Base-by-base conservation (phyloP, 768 basidiomycete species). In the Mycena galopus region DNA sequence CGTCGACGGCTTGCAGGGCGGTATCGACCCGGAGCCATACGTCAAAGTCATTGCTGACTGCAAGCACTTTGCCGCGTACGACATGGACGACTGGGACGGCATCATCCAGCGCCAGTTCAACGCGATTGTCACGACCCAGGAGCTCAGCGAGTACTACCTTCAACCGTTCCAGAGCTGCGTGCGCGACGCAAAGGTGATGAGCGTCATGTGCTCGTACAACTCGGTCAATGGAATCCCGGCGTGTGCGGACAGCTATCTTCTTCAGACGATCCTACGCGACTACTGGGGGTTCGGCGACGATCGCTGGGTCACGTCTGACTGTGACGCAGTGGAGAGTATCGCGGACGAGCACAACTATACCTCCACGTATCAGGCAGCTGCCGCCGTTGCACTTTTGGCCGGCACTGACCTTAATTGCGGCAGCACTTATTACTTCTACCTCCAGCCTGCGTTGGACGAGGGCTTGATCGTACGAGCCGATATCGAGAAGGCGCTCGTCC, bases 21-120 rank as follows among this genome's bases (percentile, higher is more conserved):
- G 89, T 4, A 81, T 90, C 44, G 87, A 89, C 75, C 88, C 89
- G 2, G 61, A 68, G 33, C 86, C 86, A 0, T 87, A 87, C 76
- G 84, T 84, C 78, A 89, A 89, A 76, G 81, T 90, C 71, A 82
- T 86, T 17, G 87, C 89, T 3, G 87, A 87, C 72, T 90, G 89
- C 83, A 90, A 90, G 78, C 89, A 91, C 77, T 90, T 84, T 73
- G 88, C 89, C 1, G 89, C 50, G 50, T 90, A 91, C 75, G 89
- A 91, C 71, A 72, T 90, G 47, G 90, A 90, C 67, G 80, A 87
- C 67, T 90, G 89, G 89, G 79, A 85, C 35, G 89, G 88, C 16
- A 84, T 84, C 73, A 78, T 78, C 50, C 87, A 89, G 39, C 84
- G 82, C 65, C 81, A 85, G 0, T 91, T 90, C 80, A 80, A 90